Conservation (phyloP, 2,329 filamentous ascomycete genomes). For the Ceratocystis eucalypticola region DNA sequence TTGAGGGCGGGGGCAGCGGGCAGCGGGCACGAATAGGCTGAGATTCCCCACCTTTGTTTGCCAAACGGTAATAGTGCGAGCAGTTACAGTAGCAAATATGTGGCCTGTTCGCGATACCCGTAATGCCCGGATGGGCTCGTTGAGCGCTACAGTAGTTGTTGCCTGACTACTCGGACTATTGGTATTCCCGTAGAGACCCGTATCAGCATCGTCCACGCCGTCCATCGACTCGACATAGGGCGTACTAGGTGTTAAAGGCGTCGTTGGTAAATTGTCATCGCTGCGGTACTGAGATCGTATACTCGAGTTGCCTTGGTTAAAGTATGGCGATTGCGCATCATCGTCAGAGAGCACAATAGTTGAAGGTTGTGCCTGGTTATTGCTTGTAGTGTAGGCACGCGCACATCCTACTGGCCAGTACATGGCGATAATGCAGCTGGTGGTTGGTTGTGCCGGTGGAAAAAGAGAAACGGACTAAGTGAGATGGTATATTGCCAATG, state of each 20-base stretch:
- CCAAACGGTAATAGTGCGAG: constrained; percentile 82
- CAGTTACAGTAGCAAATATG: constrained; percentile 74
- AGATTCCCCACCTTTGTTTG: constrained; percentile 63
- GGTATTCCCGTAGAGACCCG: neutral
- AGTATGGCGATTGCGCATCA: constrained; percentile 26
- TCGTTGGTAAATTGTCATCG: constrained; percentile 27
- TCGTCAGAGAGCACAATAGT: constrained; percentile 43
- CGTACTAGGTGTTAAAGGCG: constrained; percentile 42
- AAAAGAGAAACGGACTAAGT: neutral
- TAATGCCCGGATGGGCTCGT: constrained; percentile 58
- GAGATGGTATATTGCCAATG: neutral
- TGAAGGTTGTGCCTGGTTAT: constrained; percentile 40
- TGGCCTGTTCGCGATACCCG: constrained; percentile 67
- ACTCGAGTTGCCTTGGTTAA: constrained; percentile 12
- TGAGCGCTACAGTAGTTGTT: constrained; percentile 23
- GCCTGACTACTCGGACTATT: constrained; percentile 5
- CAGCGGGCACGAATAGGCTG: neutral
- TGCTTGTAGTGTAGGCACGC: constrained; percentile 67
- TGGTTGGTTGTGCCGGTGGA: neutral
- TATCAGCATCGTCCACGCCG: constrained; percentile 29
- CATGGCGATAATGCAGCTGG: constrained; percentile 35
- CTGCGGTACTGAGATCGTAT: constrained; percentile 15
- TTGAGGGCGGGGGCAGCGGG: neutral
- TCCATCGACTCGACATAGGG: constrained; percentile 48
- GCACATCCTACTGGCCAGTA: constrained; percentile 85